phyloP scores from a whole-genome alignment of 1,139 yeast species.

The Blastobotrys niveus region DNA sequence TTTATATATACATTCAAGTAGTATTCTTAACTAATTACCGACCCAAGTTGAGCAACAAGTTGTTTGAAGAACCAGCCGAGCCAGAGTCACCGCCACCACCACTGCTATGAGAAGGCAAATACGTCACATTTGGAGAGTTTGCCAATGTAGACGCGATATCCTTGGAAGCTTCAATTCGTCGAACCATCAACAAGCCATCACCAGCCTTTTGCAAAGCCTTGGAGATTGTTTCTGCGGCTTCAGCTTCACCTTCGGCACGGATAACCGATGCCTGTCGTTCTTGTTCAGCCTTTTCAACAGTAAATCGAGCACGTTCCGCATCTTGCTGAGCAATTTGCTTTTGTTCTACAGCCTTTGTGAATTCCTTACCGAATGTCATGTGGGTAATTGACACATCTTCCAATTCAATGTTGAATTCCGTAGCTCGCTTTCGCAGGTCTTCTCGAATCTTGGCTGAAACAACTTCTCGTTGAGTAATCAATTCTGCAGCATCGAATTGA shows the following conservation, averaged over 20 bases:
- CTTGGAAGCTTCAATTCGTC: slow-evolving; percentile 95
- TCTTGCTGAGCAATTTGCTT: slow-evolving; percentile 99
- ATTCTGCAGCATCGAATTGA: slow-evolving; percentile 96
- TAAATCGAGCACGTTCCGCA: slow-evolving; percentile 92
- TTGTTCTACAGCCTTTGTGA: slow-evolving; percentile 97
- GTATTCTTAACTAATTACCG: too few species aligned
- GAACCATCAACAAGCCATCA: slow-evolving; percentile 87
- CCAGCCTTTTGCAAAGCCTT: slow-evolving; percentile 93
- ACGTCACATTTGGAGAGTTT: slow-evolving; percentile 79
- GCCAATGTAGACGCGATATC: slow-evolving; percentile 90
- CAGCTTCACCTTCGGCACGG: slow-evolving; percentile 99
- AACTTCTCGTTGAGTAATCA: slow-evolving; percentile 93
- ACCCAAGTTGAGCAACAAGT: slow-evolving; percentile 51
- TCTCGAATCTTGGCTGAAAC: slow-evolving; percentile 86
- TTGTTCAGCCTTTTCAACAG: slow-evolving; percentile 96
- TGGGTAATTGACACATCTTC: slow-evolving; percentile 98
- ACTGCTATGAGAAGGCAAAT: slow-evolving; percentile 60
- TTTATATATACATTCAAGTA: not conserved
- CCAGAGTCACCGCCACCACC: slow-evolving; percentile 31
- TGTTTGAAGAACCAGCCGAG: slow-evolving; percentile 37
- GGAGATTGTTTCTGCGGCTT: slow-evolving; percentile 92
- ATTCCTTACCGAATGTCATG: slow-evolving; percentile 94
- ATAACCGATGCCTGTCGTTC: slow-evolving; percentile 92
- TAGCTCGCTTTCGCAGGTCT: slow-evolving; percentile 78
- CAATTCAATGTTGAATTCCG: slow-evolving; percentile 80